Evolutionary conservation across 331 rosid genomes (phyloP), one percentile per base, ranked within the genome.

Genomic region (Cydonia oblonga): DNA sequence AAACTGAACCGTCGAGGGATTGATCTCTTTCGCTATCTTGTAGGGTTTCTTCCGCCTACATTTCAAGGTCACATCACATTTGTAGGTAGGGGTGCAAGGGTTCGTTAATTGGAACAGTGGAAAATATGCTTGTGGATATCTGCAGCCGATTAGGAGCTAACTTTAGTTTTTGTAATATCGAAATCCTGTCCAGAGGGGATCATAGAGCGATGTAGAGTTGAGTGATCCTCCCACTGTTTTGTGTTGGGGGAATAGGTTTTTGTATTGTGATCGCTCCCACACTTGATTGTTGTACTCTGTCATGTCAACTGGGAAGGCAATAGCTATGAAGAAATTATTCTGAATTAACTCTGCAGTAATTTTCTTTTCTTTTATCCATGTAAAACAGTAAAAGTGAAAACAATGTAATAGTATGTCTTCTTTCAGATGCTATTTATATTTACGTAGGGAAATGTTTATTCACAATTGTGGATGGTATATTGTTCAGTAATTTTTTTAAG

Each of bases 151-250:
- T 59, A 40, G 75, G 67, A 59, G 58, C 30, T 59, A 71, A 59
- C 59, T n/a, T 46, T 56, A 71, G 22, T 9, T 18, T 58, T 71
- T 35, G 75, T 63, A 63, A 35, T 22, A 33, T 35, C 74, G 58
- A 70, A 32, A 6, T n/a, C 18, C 8, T 64, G 38, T 30, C 26
- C 7, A 49, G 19, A 28, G 53, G 66, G 29, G 66, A 56, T 56
- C 75, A 52, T 22, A 56, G 18, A 16, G 67, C 40, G 56, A 71
- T 57, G 68, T 59, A 38, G 75, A 71, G 58, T 71, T 71, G 16
- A 25, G 44, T 71, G 64, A 71, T 58, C 67, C 61, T 25, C 57
- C 68, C 42, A 30, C 42, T 2, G 42, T 35, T 9, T 12, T 28
- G 44, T 29, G n/a, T 18, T 29, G 67, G 66, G 23, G 44, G 2